phyloP scores from a whole-genome alignment of 2,329 filamentous ascomycete genomes.

The Colletotrichum liriopes region DNA sequence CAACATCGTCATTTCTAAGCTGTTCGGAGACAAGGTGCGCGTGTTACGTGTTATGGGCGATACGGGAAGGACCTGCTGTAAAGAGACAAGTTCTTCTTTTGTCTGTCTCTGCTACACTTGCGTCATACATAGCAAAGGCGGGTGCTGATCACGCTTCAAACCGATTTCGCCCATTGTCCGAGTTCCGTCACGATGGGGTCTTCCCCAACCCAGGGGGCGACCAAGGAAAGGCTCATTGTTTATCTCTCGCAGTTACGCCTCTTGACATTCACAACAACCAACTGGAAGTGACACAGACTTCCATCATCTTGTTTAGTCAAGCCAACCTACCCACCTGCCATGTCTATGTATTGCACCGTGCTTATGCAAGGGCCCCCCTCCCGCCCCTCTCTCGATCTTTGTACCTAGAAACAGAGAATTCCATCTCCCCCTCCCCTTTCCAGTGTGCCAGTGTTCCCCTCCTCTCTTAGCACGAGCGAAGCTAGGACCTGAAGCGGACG shows the following conservation, averaged over 20 bases:
- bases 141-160: neutral
- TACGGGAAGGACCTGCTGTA: neutral
- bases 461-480: constrained; percentile 8
- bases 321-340: constrained; percentile 28
- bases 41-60: neutral
- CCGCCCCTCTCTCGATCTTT: constrained; percentile 19
- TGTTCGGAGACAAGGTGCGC: constrained; percentile 3
- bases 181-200: neutral
- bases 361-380: constrained; percentile 38
- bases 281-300: constrained; percentile 19
- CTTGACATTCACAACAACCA: neutral
- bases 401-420: constrained; percentile 10
- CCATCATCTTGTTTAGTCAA: constrained; percentile 23
- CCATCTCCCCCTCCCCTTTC: constrained; percentile 8
- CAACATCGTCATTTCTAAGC: constrained; percentile 12
- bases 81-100: constrained; percentile 6
- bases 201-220: neutral
- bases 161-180: neutral
- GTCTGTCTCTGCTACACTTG: constrained; percentile 1
- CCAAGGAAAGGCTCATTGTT: neutral
- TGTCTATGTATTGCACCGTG: constrained; percentile 29
- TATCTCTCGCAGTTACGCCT: neutral
- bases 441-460: neutral
- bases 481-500: constrained; percentile 25
- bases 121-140: constrained; percentile 24